Evolutionary conservation across 768 basidiomycete genomes (phyloP).

Genomic region (Coprinopsis cinerea): DNA sequence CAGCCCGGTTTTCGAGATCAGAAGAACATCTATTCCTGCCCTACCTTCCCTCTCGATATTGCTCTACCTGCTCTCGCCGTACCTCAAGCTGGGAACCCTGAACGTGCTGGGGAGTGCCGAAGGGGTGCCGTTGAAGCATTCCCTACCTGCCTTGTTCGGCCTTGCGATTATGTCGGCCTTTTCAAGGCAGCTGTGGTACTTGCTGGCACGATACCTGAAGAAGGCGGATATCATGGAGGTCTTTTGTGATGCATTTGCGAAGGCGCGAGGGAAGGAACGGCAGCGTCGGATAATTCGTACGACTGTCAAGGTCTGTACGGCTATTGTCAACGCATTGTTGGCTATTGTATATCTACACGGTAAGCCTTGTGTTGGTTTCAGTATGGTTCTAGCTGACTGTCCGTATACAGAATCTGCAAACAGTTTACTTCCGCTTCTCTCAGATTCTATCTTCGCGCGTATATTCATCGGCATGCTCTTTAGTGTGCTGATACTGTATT

Average conservation of each 20-base stretch:
- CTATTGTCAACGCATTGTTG: slow-evolving; percentile 42
- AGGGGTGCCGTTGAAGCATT: slow-evolving; percentile 40
- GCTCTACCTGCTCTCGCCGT: slow-evolving; percentile 64
- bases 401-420: slow-evolving; percentile 45
- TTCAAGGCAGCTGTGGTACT: slow-evolving; percentile 67
- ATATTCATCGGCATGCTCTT: slow-evolving; percentile 35
- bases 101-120: slow-evolving; percentile 40
- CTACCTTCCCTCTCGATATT: slow-evolving; percentile 55
- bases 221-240: slow-evolving; percentile 63
- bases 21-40: slow-evolving; percentile 40
- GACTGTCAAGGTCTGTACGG: slow-evolving; percentile 39
- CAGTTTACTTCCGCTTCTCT: slow-evolving; percentile 43
- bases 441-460: slow-evolving; percentile 30
- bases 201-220: slow-evolving; percentile 68
- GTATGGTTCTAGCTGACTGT: not conserved
- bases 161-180: slow-evolving; percentile 57
- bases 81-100: slow-evolving; percentile 67
- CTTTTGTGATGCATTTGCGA: slow-evolving; percentile 54
- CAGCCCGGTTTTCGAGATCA: slow-evolving; percentile 40
- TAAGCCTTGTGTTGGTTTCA: slow-evolving; percentile 28
- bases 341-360: slow-evolving; percentile 62
- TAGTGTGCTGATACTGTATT: slow-evolving; percentile 39
- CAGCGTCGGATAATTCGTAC: slow-evolving; percentile 38
- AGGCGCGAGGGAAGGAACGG: slow-evolving; percentile 46
- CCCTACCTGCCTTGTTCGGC: slow-evolving; percentile 42